phyloP scores from a whole-genome alignment of 2,329 filamentous ascomycete genomes.

The Thermoascus crustaceus region DNA sequence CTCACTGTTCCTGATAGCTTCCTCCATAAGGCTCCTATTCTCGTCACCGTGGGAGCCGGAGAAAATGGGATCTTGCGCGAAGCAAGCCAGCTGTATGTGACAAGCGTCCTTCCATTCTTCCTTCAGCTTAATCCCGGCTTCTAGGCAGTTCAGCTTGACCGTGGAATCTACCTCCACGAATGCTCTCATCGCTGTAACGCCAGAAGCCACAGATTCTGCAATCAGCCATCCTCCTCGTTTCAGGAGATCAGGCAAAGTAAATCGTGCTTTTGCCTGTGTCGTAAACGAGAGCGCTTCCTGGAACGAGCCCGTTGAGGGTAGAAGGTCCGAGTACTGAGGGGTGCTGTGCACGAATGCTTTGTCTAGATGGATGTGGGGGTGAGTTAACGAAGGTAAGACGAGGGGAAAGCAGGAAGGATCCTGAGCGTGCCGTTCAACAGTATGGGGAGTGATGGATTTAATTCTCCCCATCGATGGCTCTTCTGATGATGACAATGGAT shows the following conservation, averaged over 20 bases:
- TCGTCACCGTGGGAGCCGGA: constrained; percentile 44
- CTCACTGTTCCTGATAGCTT: constrained; percentile 32
- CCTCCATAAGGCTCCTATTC: constrained; percentile 45
- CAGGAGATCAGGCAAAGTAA: constrained; percentile 55
- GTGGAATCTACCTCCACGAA: constrained; percentile 64
- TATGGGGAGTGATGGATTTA: constrained; percentile 19
- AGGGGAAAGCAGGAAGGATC: constrained; percentile 15
- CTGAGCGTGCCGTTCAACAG: constrained; percentile 4
- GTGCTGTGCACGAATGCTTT: constrained; percentile 34
- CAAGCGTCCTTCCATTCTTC: constrained; percentile 45
- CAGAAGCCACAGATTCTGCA: constrained; percentile 54
- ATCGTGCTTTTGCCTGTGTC: constrained; percentile 53
- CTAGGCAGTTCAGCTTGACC: constrained; percentile 50
- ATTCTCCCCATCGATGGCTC: constrained; percentile 15
- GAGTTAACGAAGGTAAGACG: constrained; percentile 53
- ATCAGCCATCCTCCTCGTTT: constrained; percentile 57
- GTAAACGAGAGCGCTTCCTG: constrained; percentile 56
- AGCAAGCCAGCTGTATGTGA: constrained; percentile 59
- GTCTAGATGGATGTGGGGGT: constrained; percentile 66
- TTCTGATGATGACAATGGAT: constrained; percentile 5
- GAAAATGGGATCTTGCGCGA: constrained; percentile 63
- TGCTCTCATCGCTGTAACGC: constrained; percentile 61
- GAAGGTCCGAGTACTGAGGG: constrained; percentile 48
- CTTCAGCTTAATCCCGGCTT: constrained; percentile 51
- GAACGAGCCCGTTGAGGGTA: constrained; percentile 54